Percentiles rank a stretch among this genome's conserved stretches.
These are phyloP conservation scores for Suillus tomentosus DNA, from an alignment of 768 basidiomycete genomes.

Conservation along the genomic window DNA sequence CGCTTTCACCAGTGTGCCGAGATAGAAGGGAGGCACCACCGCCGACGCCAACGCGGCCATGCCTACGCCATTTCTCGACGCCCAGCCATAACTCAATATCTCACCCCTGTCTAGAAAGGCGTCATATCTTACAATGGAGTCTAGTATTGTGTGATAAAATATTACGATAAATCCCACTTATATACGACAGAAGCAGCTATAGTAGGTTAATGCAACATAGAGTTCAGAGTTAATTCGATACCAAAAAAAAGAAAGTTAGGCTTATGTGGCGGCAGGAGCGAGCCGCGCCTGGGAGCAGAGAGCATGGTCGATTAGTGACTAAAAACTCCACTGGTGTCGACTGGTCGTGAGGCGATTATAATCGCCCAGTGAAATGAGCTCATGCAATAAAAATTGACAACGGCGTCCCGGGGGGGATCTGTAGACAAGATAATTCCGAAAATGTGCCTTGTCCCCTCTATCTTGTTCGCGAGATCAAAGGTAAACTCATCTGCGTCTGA, in stretches of 20 bases:
- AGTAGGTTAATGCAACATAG: neutral
- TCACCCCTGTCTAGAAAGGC: neutral
- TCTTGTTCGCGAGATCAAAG: neutral
- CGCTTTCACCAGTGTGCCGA: neutral
- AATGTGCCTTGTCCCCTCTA: neutral
- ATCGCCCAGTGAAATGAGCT: neutral
- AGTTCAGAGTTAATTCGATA: neutral
- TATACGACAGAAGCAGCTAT: neutral
- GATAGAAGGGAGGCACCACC: neutral
- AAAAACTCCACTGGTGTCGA: neutral
- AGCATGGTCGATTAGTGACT: neutral
- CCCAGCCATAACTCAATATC: neutral
- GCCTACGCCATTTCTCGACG: neutral
- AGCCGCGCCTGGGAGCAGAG: neutral
- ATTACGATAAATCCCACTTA: neutral
- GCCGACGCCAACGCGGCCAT: neutral
- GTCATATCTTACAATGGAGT: neutral
- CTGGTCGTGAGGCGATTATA: neutral
- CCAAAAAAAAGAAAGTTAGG: neutral
- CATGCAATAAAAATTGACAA: neutral
- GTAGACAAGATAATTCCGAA: neutral
- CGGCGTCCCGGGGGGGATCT: constrained; percentile 1
- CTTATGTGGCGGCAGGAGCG: neutral
- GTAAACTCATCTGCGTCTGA: neutral
- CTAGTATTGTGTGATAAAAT: neutral